Evolutionary conservation across 2,329 filamentous ascomycete species (phyloP), one percentile per base, ranked within the genome.

Genomic region (Mollisiaceae sp.): DNA sequence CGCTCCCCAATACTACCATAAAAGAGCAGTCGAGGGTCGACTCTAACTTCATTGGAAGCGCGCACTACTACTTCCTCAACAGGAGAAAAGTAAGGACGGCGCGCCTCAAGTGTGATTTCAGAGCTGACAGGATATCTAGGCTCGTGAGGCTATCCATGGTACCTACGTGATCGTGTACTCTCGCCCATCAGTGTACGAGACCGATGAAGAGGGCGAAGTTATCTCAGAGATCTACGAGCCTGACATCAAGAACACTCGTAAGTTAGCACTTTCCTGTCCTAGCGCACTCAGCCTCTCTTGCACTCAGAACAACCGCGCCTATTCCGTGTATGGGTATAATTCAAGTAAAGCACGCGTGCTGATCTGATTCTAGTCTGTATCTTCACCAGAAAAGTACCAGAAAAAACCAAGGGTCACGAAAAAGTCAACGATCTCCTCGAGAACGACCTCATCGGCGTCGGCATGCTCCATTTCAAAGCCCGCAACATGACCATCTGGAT

Each of bases 141-240:
- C 32, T 20, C 43, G 39, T 8, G 11, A 45, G 1, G 14, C 2
- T 5, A 45, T 60, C 27, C 20, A 24, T 36, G 62, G 62, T 14
- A 59, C 38, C 15, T 64, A 64, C 15, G 2, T 60, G 43, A 60
- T 64, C 55, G 62, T 60, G 8, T 60, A 60, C 57, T 54, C 55
- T n/a, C 45, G 56, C 8, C 15, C 55, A 0, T 5, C 57, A 4
- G 22, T 8, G 45, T 20, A 22, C 27, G n/a, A 47, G 38, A 45
- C 4, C 8, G 36, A 36, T 12, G n/a, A 54, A 8, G 14, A 54
- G 15, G 50, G 27, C 5, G 4, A 35, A 3, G 12, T 35, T 12
- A 39, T 20, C 18, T 8, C 14, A 18, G 56, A 35, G n/a, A 2
- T 9, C 35, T 24, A 12, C 45, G 58, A 41, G 36, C 45, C 39